Evolutionary conservation across 768 basidiomycete species (phyloP).

Genomic region (Psilocybe subaeruginosa): DNA sequence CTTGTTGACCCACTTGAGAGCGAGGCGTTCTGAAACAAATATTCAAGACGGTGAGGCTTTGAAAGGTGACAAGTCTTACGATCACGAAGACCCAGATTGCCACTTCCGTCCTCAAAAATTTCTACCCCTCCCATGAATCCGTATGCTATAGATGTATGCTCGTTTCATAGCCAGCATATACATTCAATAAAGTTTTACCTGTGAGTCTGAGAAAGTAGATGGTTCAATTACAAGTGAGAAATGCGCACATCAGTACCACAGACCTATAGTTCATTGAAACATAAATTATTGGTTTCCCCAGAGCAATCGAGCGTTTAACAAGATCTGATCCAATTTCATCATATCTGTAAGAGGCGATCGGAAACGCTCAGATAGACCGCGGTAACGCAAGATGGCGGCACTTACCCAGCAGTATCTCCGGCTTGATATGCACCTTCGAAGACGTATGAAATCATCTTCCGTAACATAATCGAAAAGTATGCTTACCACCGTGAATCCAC

Average conservation of each 20-base stretch:
- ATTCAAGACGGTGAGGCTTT: neutral
- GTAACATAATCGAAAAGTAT: neutral
- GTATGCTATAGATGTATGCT: slow-evolving; percentile 26
- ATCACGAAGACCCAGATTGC: slow-evolving; percentile 64
- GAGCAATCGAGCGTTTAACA: slow-evolving; percentile 44
- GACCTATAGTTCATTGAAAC: slow-evolving; percentile 51
- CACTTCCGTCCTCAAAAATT: slow-evolving; percentile 42
- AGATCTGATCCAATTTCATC: slow-evolving; percentile 37
- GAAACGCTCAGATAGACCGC: neutral
- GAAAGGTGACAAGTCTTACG: slow-evolving; percentile 34
- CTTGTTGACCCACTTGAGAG: slow-evolving; percentile 63
- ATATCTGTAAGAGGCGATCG: slow-evolving; percentile 27
- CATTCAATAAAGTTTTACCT: neutral
- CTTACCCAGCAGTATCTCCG: slow-evolving; percentile 36
- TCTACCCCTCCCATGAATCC: slow-evolving; percentile 51
- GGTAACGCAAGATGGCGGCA: neutral
- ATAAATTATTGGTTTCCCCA: slow-evolving; percentile 47
- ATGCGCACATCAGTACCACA: neutral
- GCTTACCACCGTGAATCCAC: slow-evolving; percentile 53
- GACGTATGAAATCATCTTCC: neutral
- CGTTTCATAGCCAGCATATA: neutral
- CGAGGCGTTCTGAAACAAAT: slow-evolving; percentile 44
- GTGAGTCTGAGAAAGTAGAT: slow-evolving; percentile 4
- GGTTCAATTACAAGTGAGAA: neutral
- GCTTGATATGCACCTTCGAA: slow-evolving; percentile 42